Evolutionary conservation across 2,329 filamentous ascomycete genomes (phyloP).

Genomic region (Aphanocladium album): DNA sequence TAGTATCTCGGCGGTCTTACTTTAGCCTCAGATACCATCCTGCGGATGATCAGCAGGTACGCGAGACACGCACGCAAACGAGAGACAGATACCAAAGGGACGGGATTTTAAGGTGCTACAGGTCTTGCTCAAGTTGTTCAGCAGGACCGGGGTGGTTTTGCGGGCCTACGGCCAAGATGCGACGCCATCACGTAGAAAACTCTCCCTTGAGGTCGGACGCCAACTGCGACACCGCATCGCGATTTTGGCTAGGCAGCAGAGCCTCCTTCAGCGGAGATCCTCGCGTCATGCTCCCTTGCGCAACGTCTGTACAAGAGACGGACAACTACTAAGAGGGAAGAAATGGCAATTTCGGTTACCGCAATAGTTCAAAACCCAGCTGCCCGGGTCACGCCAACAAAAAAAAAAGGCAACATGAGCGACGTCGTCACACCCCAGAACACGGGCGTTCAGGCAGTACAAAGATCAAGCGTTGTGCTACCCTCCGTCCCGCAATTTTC

Average conservation of each 20-base stretch:
- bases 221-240: not conserved
- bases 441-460: not conserved
- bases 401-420: not conserved
- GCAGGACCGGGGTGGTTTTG: not conserved
- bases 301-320: not conserved
- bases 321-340: not conserved
- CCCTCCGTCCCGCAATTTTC: not conserved
- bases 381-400: not conserved
- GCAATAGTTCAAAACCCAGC: not conserved
- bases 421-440: not conserved
- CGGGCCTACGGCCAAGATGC: not conserved
- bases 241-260: not conserved
- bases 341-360: not conserved
- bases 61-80: conserved; percentile 1
- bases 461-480: not conserved
- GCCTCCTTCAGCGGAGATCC: not conserved
- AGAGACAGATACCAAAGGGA: not conserved
- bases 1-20: not conserved
- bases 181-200: not conserved
- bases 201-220: not conserved
- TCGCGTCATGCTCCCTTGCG: not conserved
- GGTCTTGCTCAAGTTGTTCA: not conserved
- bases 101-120: not conserved
- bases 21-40: not conserved
- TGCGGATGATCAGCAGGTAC: conserved; percentile 4